Conservation (phyloP, 345 rosid genomes). For the Aquilaria sinensis region DNA sequence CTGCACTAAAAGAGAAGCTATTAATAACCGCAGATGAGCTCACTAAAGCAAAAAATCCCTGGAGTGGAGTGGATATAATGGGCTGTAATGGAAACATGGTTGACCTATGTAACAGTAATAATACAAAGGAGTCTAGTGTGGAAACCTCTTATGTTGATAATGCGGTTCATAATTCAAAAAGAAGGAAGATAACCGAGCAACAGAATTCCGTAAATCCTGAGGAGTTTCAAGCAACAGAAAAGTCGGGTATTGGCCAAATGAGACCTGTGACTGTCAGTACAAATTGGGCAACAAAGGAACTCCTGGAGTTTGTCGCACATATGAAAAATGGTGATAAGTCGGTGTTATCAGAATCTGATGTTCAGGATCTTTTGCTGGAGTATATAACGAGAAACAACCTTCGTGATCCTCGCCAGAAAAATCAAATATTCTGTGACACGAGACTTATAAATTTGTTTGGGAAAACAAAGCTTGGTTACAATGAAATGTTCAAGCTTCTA, state of each 20-base stretch:
- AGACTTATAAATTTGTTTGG: constrained; percentile 65
- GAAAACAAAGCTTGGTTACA: constrained; percentile 49
- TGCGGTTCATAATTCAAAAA: constrained; percentile 38
- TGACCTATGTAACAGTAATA: constrained; percentile 26
- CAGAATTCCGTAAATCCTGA: constrained; percentile 19
- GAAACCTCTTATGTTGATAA: constrained; percentile 24
- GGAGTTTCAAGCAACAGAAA: constrained; percentile 15
- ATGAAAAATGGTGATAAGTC: constrained; percentile 70
- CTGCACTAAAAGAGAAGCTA: constrained; percentile 52
- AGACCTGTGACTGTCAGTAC: constrained; percentile 22
- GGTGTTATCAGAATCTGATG: constrained; percentile 45
- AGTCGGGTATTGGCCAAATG: constrained; percentile 17
- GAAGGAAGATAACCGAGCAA: constrained; percentile 36
- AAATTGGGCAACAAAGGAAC: constrained; percentile 77
- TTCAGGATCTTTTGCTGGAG: constrained; percentile 60
- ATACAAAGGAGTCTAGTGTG: constrained; percentile 23
- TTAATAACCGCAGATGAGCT: constrained; percentile 60
- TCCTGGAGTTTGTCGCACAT: constrained; percentile 64
- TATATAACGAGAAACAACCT: constrained; percentile 56
- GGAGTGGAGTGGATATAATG: constrained; percentile 38
- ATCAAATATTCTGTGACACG: constrained; percentile 64
- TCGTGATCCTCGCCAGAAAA: constrained; percentile 57
- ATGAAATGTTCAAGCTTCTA: constrained; percentile 85
- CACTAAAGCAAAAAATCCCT: constrained; percentile 59
- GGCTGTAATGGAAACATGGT: constrained; percentile 21